Conservation (phyloP, 164 flowering plant species). For the Macadamia integrifolia region DNA sequence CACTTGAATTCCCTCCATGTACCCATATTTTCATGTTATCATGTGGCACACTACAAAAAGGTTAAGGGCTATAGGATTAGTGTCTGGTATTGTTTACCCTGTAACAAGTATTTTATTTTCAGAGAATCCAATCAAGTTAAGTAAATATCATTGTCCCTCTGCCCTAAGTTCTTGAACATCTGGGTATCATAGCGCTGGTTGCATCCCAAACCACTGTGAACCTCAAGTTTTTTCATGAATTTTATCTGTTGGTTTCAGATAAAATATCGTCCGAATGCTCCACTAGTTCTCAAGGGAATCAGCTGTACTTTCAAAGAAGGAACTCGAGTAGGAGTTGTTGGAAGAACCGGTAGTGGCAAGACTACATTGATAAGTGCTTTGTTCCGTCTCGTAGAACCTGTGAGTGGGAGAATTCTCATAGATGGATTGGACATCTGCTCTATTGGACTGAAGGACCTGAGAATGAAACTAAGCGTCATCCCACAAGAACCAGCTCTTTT, state of each 20-base stretch:
- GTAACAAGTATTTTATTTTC: no score
- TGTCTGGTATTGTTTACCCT: no score
- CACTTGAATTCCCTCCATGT: no score
- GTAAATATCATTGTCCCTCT: no score
- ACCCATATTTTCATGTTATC: no score
- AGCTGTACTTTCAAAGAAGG: slow-evolving; percentile 73
- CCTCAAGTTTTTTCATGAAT: background rate
- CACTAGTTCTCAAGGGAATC: slow-evolving; percentile 78
- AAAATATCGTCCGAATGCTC: slow-evolving; percentile 72
- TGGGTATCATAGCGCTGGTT: background rate
- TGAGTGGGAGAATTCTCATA: slow-evolving; percentile 55
- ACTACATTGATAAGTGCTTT: slow-evolving; percentile 75
- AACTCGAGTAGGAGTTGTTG: slow-evolving; percentile 78
- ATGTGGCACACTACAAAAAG: no score
- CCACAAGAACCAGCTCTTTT: slow-evolving; percentile 95
- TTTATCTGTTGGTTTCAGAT: slow-evolving; percentile 36
- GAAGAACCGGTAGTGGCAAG: slow-evolving; percentile 94
- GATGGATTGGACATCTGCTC: slow-evolving; percentile 68
- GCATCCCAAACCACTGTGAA: background rate
- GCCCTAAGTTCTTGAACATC: background rate
- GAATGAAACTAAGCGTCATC: slow-evolving; percentile 73
- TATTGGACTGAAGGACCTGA: slow-evolving; percentile 72
- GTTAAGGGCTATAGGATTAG: no score
- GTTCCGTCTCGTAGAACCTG: slow-evolving; percentile 80
- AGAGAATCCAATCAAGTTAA: no score